Evolutionary conservation across 108 stramenopile genomes (phyloP).

Genomic region (Nitzschia sp.): DNA sequence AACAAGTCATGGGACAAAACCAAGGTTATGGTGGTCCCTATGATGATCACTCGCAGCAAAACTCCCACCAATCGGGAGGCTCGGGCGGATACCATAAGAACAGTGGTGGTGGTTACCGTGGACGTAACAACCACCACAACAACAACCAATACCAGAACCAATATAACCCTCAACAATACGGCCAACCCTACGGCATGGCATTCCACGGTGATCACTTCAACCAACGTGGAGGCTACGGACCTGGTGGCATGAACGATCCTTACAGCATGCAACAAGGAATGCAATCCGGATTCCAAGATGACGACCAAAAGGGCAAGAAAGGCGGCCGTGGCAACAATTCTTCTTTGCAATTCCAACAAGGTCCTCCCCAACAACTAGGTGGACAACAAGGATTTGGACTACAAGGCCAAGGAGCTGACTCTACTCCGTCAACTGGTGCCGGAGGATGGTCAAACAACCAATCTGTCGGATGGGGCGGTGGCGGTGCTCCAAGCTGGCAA

Average conservation of each 20-base stretch:
- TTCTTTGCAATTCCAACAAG: conserved; percentile 52
- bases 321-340: conserved; percentile 52
- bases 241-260: conserved; percentile 49
- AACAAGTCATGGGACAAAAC: conserved; percentile 72
- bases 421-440: conserved; percentile 41
- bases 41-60: conserved; percentile 62
- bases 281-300: conserved; percentile 50
- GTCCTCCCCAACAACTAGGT: conserved; percentile 39
- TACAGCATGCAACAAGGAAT: conserved; percentile 66
- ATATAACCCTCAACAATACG: conserved; percentile 61
- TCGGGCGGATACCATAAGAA: conserved; percentile 71
- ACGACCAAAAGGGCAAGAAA: conserved; percentile 56
- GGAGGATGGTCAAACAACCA: conserved; percentile 56
- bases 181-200: conserved; percentile 62
- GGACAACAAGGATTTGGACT: conserved; percentile 61
- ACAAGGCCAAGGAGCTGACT: conserved; percentile 43
- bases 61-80: conserved; percentile 44
- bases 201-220: conserved; percentile 49
- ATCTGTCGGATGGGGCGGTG: conserved; percentile 43
- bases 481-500: conserved; percentile 46
- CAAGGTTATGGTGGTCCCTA: conserved; percentile 74
- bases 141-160: conserved; percentile 69
- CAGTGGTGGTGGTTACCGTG: conserved; percentile 69
- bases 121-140: conserved; percentile 55
- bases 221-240: conserved; percentile 61